A percentile compares a stretch with the other conserved stretches of the same genome.
Evolutionary conservation across 306 rosid genomes (phyloP).

Genomic region (Lathyrus sativus): DNA sequence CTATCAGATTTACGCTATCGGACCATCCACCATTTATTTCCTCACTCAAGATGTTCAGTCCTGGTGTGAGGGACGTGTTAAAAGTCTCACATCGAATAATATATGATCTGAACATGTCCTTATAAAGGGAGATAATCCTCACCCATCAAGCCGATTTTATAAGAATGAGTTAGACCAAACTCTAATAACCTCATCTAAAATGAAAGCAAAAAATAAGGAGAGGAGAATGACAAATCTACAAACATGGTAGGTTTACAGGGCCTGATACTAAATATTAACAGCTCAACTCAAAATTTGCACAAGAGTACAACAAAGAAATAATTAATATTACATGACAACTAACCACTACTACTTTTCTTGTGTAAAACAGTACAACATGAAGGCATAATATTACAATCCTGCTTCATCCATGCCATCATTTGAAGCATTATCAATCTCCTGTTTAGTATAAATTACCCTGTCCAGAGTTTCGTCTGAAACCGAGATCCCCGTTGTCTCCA

Average conservation of each 20-base stretch:
- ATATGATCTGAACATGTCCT: too few species aligned
- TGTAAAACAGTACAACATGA: conserved; percentile 17
- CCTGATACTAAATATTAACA: conserved; percentile 11
- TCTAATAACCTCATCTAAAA: neutral
- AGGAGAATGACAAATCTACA: neutral
- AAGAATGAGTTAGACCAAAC: too few species aligned
- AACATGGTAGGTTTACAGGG: conserved; percentile 13
- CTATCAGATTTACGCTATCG: too few species aligned
- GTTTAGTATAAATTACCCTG: conserved; percentile 73
- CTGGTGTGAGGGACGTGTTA: too few species aligned
- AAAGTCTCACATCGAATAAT: too few species aligned
- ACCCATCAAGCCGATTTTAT: too few species aligned
- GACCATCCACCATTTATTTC: too few species aligned
- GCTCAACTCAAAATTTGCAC: conserved; percentile 43
- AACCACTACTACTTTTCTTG: neutral
- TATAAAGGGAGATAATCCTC: too few species aligned
- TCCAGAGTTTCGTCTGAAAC: conserved; percentile 86
- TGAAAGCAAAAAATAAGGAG: neutral
- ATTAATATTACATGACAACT: neutral
- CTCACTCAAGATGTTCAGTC: too few species aligned
- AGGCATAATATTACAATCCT: conserved; percentile 26
- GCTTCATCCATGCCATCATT: conserved; percentile 22
- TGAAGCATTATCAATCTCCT: conserved; percentile 37
- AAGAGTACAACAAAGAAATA: conserved; percentile 20
- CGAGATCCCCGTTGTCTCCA: conserved; percentile 78